Evolutionary conservation across 108 stramenopile species (phyloP).

Genomic region (Discostella pseudostelligera): DNA sequence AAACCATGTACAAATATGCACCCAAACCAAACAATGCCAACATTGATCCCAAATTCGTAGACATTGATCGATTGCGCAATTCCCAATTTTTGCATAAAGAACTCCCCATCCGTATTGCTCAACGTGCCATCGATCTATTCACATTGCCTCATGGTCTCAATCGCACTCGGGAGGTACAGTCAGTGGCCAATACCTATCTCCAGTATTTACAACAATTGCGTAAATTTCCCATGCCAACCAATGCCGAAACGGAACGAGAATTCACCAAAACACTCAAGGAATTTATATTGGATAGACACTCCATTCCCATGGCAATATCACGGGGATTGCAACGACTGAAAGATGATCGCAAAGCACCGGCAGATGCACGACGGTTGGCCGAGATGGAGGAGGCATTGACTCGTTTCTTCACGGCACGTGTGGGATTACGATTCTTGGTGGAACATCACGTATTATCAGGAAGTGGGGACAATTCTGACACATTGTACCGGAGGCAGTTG

Average conservation of each 20-base stretch:
- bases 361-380: slow-evolving; percentile 45
- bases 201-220: slow-evolving; percentile 66
- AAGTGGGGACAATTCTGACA: slow-evolving; percentile 38
- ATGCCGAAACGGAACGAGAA: slow-evolving; percentile 55
- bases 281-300: slow-evolving; percentile 68
- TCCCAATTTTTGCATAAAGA: slow-evolving; percentile 88
- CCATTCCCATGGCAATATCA: slow-evolving; percentile 76
- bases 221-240: slow-evolving; percentile 55
- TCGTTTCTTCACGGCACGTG: slow-evolving; percentile 89
- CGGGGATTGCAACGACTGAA: slow-evolving; percentile 53
- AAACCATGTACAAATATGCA: slow-evolving; percentile 89
- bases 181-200: slow-evolving; percentile 74
- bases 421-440: slow-evolving; percentile 85
- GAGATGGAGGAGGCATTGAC: slow-evolving; percentile 89
- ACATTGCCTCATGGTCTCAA: slow-evolving; percentile 80
- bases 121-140: slow-evolving; percentile 85
- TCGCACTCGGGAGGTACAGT: slow-evolving; percentile 59
- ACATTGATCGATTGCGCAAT: slow-evolving; percentile 71
- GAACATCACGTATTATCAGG: slow-evolving; percentile 89
- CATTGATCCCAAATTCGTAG: slow-evolving; percentile 18
- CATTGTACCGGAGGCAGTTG: slow-evolving; percentile 30
- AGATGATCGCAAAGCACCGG: slow-evolving; percentile 47
- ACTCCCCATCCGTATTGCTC: slow-evolving; percentile 90
- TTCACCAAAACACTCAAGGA: slow-evolving; percentile 54
- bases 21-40: slow-evolving; percentile 29